phyloP scores from a whole-genome alignment of 352 stramenopile genomes.

The Pythium phragmiticola region DNA sequence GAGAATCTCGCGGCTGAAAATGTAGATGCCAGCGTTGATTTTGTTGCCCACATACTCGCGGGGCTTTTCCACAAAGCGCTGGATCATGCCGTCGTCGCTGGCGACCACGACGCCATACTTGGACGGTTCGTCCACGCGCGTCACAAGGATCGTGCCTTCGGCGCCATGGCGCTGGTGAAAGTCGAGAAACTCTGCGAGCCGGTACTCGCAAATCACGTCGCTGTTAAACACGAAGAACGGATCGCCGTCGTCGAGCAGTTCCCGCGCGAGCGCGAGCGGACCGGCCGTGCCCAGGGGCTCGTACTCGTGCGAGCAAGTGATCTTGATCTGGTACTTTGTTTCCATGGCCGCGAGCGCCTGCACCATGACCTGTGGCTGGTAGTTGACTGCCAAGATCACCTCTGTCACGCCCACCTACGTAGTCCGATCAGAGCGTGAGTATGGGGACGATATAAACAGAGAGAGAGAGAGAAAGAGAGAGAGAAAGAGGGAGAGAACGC shows the following conservation, averaged over 20 bases:
- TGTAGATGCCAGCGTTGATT: conserved; percentile 91
- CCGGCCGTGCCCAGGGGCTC: conserved; percentile 83
- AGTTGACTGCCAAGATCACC: conserved; percentile 89
- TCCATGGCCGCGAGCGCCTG: conserved; percentile 79
- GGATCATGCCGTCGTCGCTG: conserved; percentile 72
- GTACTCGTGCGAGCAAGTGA: conserved; percentile 87
- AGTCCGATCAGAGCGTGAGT: too few species aligned
- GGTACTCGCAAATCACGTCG: conserved; percentile 88
- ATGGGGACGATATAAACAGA: not conserved
- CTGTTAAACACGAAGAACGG: conserved; percentile 92
- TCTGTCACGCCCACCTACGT: conserved; percentile 82
- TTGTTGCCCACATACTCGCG: conserved; percentile 89
- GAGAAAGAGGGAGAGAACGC: conserved; percentile 3
- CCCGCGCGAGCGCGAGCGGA: conserved; percentile 74
- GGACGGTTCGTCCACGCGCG: conserved; percentile 83
- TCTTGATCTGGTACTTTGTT: conserved; percentile 89
- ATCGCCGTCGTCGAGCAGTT: conserved; percentile 82
- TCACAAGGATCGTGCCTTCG: conserved; percentile 83
- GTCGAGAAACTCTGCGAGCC: conserved; percentile 67
- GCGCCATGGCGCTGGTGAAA: conserved; percentile 79
- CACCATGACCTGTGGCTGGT: conserved; percentile 88
- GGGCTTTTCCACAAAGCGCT: conserved; percentile 90
- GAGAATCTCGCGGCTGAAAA: conserved; percentile 87
- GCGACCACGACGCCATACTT: conserved; percentile 90
- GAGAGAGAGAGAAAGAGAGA: not conserved